Percentiles rank a stretch among this genome's conserved stretches.
phyloP scores from a whole-genome alignment of 2,329 filamentous ascomycete genomes.

The Onygena corvina region DNA sequence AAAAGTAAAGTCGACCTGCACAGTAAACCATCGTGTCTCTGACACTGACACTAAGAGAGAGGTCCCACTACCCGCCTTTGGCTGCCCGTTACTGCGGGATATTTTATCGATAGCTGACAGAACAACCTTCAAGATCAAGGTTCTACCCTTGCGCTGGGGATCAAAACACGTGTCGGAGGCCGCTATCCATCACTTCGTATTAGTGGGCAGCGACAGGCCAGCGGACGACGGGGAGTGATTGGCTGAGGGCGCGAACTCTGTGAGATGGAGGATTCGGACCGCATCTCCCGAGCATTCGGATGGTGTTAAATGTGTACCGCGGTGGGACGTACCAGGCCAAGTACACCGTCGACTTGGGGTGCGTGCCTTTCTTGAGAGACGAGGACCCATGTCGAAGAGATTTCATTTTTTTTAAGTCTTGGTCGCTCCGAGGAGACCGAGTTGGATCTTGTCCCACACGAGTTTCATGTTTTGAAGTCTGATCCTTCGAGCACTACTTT shows the following conservation, averaged over 20 bases:
- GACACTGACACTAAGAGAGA: background rate
- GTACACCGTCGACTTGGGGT: background rate
- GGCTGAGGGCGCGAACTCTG: background rate
- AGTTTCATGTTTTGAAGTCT: conserved; percentile 6
- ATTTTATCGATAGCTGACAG: conserved; percentile 5
- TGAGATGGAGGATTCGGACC: conserved; percentile 3
- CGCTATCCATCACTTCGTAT: conserved; percentile 3
- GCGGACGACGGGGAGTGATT: background rate
- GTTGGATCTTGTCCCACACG: conserved; percentile 7
- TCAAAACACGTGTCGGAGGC: conserved; percentile 4
- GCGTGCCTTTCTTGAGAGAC: background rate
- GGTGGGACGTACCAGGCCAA: background rate
- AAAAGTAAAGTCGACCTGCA: too few relatives aligned
- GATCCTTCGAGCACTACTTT: conserved; percentile 1
- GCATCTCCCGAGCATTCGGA: background rate
- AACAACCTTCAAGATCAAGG: conserved; percentile 4
- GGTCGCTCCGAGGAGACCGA: conserved; percentile 7
- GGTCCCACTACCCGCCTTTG: conserved; percentile 3
- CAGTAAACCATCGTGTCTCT: background rate
- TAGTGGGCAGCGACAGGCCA: background rate
- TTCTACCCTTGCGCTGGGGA: conserved; percentile 7
- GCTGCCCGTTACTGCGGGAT: conserved; percentile 3
- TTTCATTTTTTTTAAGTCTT: too few relatives aligned
- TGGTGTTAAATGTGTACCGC: background rate
- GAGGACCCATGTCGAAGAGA: background rate